phyloP scores from a whole-genome alignment of 306 rosid genomes.

The Prunus davidiana region DNA sequence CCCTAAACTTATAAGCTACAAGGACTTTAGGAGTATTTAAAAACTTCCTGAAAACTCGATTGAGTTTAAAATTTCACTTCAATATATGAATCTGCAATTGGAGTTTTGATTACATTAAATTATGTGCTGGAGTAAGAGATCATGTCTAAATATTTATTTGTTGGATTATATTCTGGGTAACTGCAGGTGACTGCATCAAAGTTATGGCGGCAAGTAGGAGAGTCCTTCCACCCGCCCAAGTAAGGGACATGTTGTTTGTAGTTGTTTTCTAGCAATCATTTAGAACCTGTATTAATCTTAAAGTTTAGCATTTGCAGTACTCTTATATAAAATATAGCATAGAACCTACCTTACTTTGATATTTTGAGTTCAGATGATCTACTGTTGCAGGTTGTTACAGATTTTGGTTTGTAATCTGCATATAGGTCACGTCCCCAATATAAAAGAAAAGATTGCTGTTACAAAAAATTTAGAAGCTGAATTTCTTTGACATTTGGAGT shows the following conservation, averaged over 20 bases:
- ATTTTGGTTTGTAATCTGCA: not conserved
- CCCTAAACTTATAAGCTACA: not conserved
- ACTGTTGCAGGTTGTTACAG: not conserved
- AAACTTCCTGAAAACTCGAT: not conserved
- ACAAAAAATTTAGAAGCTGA: not conserved
- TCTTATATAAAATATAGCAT: not conserved
- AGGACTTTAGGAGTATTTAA: not conserved
- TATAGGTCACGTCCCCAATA: not conserved
- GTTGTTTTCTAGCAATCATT: conserved; percentile 17
- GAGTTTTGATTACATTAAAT: not conserved
- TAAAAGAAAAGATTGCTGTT: not conserved
- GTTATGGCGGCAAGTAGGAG: conserved; percentile 94
- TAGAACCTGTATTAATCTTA: conserved; percentile 8
- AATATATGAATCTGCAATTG: not conserved
- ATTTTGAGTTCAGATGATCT: not conserved
- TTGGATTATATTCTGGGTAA: conserved; percentile 18
- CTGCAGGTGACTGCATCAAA: conserved; percentile 73
- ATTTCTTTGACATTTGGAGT: not conserved
- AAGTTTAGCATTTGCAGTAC: not conserved
- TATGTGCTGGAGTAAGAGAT: not conserved
- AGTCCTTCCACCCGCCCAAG: conserved; percentile 90
- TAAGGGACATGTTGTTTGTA: conserved; percentile 32
- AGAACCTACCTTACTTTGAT: not conserved
- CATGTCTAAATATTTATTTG: not conserved
- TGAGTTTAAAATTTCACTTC: not conserved